Conservation (phyloP, 306 rosid genomes). For the Cucurbita ficifolia region DNA sequence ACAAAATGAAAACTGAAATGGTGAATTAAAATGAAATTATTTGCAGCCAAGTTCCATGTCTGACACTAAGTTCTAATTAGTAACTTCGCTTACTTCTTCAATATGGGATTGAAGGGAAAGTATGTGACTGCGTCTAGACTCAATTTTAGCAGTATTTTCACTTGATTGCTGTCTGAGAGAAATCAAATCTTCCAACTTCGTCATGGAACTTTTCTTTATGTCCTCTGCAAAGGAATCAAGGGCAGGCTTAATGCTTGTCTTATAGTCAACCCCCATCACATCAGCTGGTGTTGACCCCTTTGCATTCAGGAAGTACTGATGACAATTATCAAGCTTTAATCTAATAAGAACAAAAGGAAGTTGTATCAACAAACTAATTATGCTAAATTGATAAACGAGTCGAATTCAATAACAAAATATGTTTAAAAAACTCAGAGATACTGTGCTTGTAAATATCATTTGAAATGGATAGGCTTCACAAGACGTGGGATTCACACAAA, state of each 20-base stretch:
- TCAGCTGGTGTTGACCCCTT: constrained; percentile 60
- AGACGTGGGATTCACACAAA: not conserved
- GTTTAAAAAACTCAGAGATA: too few species aligned
- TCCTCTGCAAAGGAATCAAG: constrained; percentile 39
- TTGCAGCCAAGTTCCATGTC: too few species aligned
- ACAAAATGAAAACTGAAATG: too few species aligned
- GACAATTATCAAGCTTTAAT: constrained; percentile 48
- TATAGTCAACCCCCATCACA: constrained; percentile 72
- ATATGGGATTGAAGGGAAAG: constrained; percentile 27
- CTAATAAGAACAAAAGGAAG: constrained; percentile 22
- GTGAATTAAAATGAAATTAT: too few species aligned
- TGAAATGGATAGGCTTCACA: not conserved
- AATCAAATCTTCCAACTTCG: constrained; percentile 43
- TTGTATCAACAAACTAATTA: not conserved
- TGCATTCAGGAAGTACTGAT: constrained; percentile 58
- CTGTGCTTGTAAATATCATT: not conserved
- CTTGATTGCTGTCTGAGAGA: constrained; percentile 43
- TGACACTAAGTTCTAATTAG: too few species aligned
- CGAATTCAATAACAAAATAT: too few species aligned
- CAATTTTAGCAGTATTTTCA: constrained; percentile 40
- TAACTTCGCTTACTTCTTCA: constrained; percentile 38
- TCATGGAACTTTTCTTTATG: constrained; percentile 50
- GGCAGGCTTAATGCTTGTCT: constrained; percentile 43
- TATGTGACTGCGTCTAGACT: constrained; percentile 41
- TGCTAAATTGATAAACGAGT: not conserved